Evolutionary conservation across 495 filamentous ascomycete species (phyloP), one percentile per base, ranked within the genome.

Genomic region (Aspergillus panamensis): DNA sequence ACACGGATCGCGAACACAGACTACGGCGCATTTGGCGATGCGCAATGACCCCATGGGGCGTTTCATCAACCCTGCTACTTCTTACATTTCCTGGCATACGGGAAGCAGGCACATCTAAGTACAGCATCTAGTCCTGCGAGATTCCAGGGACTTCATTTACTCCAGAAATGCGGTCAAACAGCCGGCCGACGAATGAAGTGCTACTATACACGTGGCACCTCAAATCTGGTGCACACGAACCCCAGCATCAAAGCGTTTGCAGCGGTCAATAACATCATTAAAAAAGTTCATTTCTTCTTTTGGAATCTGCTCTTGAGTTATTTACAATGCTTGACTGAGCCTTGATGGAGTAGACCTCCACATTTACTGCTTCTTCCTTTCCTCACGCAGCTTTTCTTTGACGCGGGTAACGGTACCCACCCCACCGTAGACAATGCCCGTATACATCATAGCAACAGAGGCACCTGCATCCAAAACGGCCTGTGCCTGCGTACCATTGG

Each of bases 401-500:
- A 97, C 89, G 53, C 89, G 80, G 20, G 88, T 92, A 43, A 96
- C 81, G 0, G 89, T 92, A 12, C 93, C 92, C 3, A 88, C 81
- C 16, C 93, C 94, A 3, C 88, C 88, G 66, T 95, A 98, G 7
- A 91, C 86, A 64, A 95, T 70, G 8, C 87, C 84, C 51, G 87
- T 90, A 64, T 90, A 94, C 43, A 94, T 82, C 87, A 91, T 91
- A 1, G 90, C 91, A 0, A 96, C 84, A 53, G 85, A 91, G 0
- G 94, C 93, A 9, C 94, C 94, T 0, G 91, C 90, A 58, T 92
- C 84, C 35, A 96, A 75, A 0, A 88, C 83, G 72, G 87, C 80
- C 5, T 87, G 76, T 6, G 90, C 94, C 74, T 96, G 87, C 49
- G 83, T 77, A 9, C 93, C 94, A 60, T 82, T 92, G 6, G 85